A percentile compares a stretch with the other conserved stretches of the same genome.
phyloP scores from a whole-genome alignment of 2,329 filamentous ascomycete species.

The Alternaria postmessia region DNA sequence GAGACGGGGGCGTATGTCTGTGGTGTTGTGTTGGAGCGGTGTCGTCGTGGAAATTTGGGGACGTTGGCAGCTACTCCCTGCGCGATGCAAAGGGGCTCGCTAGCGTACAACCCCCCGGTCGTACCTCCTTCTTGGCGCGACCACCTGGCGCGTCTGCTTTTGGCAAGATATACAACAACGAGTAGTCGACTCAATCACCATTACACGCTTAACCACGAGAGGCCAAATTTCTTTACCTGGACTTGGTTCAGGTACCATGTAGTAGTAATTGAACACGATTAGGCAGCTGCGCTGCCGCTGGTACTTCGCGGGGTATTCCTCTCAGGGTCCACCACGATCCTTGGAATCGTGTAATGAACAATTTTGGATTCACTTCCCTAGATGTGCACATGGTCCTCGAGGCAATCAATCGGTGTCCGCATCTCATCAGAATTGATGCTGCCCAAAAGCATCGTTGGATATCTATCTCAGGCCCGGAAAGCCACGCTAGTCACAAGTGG shows the following conservation, averaged over 20 bases:
- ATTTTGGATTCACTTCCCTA: not conserved
- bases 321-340: not conserved
- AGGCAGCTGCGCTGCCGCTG: no score
- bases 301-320: not conserved
- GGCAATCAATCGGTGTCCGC: not conserved
- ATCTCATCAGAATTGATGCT: not conserved
- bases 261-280: no score
- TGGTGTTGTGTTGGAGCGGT: slow-evolving; percentile 39
- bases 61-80: slow-evolving; percentile 50
- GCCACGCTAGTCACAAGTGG: slow-evolving; percentile 10
- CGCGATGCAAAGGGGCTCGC: slow-evolving; percentile 53
- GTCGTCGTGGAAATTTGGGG: slow-evolving; percentile 52
- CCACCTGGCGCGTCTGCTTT: slow-evolving; percentile 35
- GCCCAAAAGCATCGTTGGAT: not conserved
- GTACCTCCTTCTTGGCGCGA: slow-evolving; percentile 40
- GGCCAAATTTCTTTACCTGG: no score
- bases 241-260: no score
- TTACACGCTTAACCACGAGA: not conserved
- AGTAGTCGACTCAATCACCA: not conserved
- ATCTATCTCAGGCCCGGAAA: not conserved
- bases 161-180: slow-evolving; percentile 20
- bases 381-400: not conserved
- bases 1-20: slow-evolving; percentile 30
- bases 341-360: not conserved
- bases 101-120: slow-evolving; percentile 44